These are phyloP conservation scores for Colletotrichum sp. DNA, from an alignment of 2,329 filamentous ascomycete species.

Conservation along the genomic window DNA sequence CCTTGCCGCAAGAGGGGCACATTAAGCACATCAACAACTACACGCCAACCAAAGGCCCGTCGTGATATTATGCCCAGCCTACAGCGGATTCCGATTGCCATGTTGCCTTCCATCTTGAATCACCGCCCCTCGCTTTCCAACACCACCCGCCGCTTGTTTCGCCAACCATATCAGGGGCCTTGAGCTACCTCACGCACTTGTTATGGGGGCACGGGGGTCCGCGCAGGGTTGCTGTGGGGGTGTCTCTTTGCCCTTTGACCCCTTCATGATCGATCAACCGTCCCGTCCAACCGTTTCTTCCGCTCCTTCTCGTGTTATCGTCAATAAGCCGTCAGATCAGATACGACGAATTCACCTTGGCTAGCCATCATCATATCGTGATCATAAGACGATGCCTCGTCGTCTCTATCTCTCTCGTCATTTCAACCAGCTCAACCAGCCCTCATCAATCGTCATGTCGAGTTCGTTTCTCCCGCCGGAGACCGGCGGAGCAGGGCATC, in stretches of 20 bases:
- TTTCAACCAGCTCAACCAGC: not conserved
- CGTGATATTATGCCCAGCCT: not conserved
- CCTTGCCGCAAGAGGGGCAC: not conserved
- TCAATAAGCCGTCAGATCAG: not conserved
- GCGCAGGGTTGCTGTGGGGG: not conserved
- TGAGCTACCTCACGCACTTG: not conserved
- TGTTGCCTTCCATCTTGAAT: not conserved
- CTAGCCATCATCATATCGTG: not conserved
- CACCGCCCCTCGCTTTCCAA: not conserved
- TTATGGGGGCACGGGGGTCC: not conserved
- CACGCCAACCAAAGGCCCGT: not conserved
- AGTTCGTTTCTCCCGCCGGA: not conserved
- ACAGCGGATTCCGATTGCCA: constrained; percentile 8
- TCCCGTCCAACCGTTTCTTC: not conserved
- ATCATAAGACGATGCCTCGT: not conserved
- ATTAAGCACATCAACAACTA: not conserved
- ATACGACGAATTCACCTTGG: not conserved
- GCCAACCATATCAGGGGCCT: not conserved
- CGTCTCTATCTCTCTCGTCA: not conserved
- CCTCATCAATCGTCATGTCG: not conserved
- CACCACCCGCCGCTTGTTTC: not conserved
- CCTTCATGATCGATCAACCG: not conserved
- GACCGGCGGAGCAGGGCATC: not conserved
- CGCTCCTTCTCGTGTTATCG: not conserved
- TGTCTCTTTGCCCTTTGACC: not conserved